Evolutionary conservation across 164 flowering plant genomes (phyloP).

Genomic region (Cinnamomum micranthum): DNA sequence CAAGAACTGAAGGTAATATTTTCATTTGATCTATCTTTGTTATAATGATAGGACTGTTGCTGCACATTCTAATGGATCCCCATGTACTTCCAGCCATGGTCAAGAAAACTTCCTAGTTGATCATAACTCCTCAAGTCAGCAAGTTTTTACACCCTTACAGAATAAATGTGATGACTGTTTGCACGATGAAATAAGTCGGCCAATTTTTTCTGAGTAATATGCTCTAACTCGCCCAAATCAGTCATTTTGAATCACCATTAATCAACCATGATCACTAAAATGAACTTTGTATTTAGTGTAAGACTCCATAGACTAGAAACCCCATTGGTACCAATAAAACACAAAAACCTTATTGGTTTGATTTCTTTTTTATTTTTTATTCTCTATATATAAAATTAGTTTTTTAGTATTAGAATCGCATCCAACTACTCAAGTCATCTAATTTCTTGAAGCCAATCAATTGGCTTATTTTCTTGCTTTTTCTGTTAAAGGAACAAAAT

Average conservation of each 20-base stretch:
- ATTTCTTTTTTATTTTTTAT: no score
- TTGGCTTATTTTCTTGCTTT: no score
- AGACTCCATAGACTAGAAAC: background rate
- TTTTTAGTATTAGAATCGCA: no score
- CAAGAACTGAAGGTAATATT: constrained; percentile 56
- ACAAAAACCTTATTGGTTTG: no score
- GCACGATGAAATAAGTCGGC: background rate
- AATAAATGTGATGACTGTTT: background rate
- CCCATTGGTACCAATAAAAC: no score
- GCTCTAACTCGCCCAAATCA: background rate
- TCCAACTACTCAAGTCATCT: no score
- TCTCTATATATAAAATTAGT: no score
- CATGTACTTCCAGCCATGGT: background rate
- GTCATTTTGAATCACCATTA: background rate
- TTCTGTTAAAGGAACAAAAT: no score
- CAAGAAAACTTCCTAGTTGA: background rate
- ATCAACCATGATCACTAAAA: background rate
- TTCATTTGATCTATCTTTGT: background rate
- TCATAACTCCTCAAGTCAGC: background rate
- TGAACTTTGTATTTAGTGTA: background rate
- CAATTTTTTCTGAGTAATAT: background rate
- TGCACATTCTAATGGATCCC: background rate
- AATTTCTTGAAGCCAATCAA: no score
- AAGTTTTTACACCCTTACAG: background rate
- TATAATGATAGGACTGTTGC: background rate